Percentiles rank a stretch among this genome's conserved stretches.
These are phyloP conservation scores for Fonsecaea erecta DNA, from an alignment of 2,329 filamentous ascomycete genomes.

Conservation along the genomic window DNA sequence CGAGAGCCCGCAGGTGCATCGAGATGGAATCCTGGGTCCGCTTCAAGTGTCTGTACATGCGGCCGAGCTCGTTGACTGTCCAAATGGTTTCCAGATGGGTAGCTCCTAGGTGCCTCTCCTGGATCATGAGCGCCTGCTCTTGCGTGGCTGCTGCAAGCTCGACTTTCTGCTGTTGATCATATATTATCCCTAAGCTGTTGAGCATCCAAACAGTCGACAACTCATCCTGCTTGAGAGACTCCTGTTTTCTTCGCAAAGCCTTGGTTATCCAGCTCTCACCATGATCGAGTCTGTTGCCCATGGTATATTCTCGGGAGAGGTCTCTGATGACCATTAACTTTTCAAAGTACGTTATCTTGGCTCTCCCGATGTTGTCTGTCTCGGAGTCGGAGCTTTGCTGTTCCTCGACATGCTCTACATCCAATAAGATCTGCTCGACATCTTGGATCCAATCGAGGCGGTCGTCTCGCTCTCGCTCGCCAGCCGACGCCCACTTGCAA, in stretches of 20 bases:
- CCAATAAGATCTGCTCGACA: neutral
- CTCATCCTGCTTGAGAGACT: neutral
- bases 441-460: neutral
- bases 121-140: neutral
- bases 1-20: neutral
- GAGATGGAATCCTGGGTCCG: neutral
- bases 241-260: neutral
- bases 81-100: neutral
- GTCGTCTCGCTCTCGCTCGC: neutral
- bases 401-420: neutral
- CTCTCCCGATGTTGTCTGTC: neutral
- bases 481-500: neutral
- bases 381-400: neutral
- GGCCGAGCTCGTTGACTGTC: neutral
- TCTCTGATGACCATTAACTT: constrained; percentile 1
- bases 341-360: neutral
- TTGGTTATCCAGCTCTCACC: neutral
- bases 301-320: neutral
- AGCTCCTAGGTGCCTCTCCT: neutral
- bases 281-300: neutral
- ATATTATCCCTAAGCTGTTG: neutral
- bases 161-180: neutral
- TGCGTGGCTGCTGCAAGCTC: neutral
- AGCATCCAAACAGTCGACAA: neutral
- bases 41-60: neutral